These are phyloP conservation scores for Zymoseptoria ardabiliae DNA, from an alignment of 2,329 filamentous ascomycete species.

Conservation along the genomic window DNA sequence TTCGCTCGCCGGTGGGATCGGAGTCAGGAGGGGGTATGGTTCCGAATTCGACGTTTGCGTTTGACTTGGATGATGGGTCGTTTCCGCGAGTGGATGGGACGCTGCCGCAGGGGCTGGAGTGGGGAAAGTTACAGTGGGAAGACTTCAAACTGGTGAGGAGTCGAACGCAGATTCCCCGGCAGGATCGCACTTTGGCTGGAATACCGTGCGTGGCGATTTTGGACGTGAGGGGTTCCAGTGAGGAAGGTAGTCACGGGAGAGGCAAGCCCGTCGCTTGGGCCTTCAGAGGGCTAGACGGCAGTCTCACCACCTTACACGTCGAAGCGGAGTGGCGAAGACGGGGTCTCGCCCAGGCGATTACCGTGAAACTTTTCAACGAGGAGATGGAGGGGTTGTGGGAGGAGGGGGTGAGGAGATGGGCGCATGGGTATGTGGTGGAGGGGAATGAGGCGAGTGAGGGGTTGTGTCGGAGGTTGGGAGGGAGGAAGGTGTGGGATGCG, in stretches of 20 bases:
- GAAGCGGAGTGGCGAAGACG: slow-evolving; percentile 52
- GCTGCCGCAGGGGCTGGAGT: slow-evolving; percentile 46
- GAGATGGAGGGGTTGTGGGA: slow-evolving; percentile 35
- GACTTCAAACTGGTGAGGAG: slow-evolving; percentile 52
- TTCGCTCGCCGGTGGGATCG: slow-evolving; percentile 12
- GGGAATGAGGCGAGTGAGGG: slow-evolving; percentile 54
- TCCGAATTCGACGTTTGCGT: slow-evolving; percentile 24
- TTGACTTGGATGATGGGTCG: slow-evolving; percentile 13
- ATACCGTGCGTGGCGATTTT: slow-evolving; percentile 33
- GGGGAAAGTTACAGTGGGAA: slow-evolving; percentile 45
- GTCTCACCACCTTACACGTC: slow-evolving; percentile 54
- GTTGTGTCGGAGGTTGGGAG: slow-evolving; percentile 57
- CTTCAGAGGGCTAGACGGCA: slow-evolving; percentile 55
- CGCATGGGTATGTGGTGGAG: slow-evolving; percentile 56
- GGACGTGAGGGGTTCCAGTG: background rate
- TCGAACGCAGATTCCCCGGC: slow-evolving; percentile 51
- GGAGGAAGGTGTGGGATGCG: slow-evolving; percentile 47
- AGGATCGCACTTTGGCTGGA: slow-evolving; percentile 39
- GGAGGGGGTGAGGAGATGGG: slow-evolving; percentile 42
- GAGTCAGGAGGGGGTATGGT: slow-evolving; percentile 5
- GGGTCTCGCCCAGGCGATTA: slow-evolving; percentile 57
- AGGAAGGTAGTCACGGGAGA: slow-evolving; percentile 34
- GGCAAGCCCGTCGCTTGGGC: slow-evolving; percentile 54
- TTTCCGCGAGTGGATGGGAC: background rate
- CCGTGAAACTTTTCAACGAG: slow-evolving; percentile 51